A percentile compares a stretch with the other conserved stretches of the same genome.
Evolutionary conservation across 192 early-diverging fungal genomes (phyloP).

Genomic region (Pilobolus umbonatus): DNA sequence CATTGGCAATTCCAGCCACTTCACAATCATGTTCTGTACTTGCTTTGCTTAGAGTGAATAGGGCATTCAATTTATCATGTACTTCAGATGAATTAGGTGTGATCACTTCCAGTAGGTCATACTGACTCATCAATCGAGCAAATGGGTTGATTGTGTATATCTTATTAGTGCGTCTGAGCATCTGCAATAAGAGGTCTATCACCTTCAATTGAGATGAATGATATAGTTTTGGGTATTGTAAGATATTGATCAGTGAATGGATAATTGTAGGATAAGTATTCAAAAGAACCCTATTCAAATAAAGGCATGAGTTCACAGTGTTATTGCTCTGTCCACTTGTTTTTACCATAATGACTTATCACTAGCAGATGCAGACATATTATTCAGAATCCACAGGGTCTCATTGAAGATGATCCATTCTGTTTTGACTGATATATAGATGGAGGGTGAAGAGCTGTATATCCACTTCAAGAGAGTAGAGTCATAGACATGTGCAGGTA

Average conservation of each 20-base stretch:
- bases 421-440: background rate
- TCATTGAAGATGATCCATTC: conserved; percentile 27
- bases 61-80: too few species aligned
- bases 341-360: conserved; percentile 15
- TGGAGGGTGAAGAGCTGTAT: background rate
- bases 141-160: too few species aligned
- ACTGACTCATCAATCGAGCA: too few species aligned
- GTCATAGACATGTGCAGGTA: background rate
- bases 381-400: conserved; percentile 19
- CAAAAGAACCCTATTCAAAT: conserved; percentile 11
- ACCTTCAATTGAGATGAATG: background rate
- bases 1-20: too few species aligned
- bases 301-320: background rate
- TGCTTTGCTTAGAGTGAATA: too few species aligned
- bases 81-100: too few species aligned
- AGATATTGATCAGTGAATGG: conserved; percentile 3
- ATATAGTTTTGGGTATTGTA: conserved; percentile 8
- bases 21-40: too few species aligned
- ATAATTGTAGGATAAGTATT: background rate
- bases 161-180: conserved; percentile 3
- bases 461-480: background rate
- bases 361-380: conserved; percentile 17
- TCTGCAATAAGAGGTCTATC: background rate
- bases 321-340: too few species aligned
- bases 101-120: too few species aligned